Conservation (phyloP, 306 rosid genomes). For the Heteromeles arbutifolia region DNA sequence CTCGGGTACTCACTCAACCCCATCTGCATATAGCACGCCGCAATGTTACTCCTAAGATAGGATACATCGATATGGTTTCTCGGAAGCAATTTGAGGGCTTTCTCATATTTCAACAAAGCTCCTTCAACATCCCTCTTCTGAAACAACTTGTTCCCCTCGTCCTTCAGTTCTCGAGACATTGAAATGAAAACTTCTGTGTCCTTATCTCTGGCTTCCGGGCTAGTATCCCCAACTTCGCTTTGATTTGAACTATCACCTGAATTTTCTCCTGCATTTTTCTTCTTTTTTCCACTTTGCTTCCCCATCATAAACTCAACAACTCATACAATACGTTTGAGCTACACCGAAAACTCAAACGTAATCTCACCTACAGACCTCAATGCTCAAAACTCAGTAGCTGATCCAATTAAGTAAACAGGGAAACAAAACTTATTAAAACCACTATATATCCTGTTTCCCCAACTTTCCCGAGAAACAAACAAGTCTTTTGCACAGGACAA, state of each 20-base stretch:
- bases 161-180: conserved; percentile 66
- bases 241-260: conserved; percentile 36
- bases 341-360: background rate
- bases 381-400: conserved; percentile 10
- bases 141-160: conserved; percentile 83
- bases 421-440: background rate
- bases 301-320: conserved; percentile 55
- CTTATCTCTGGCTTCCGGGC: conserved; percentile 40
- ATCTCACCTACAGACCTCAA: conserved; percentile 19
- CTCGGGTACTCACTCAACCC: conserved; percentile 74
- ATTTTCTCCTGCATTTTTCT: conserved; percentile 44
- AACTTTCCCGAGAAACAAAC: background rate
- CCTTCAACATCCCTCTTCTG: conserved; percentile 74
- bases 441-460: background rate
- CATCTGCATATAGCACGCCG: conserved; percentile 96
- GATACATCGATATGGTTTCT: conserved; percentile 72
- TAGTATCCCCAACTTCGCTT: conserved; percentile 31
- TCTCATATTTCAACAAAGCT: conserved; percentile 72
- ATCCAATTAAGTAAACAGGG: conserved; percentile 19
- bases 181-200: conserved; percentile 54
- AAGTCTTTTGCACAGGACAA: conserved; percentile 17
- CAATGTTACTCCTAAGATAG: conserved; percentile 78
- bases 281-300: conserved; percentile 50
- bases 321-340: conserved; percentile 17
- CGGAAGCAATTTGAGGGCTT: conserved; percentile 76